A percentile compares a stretch with the other conserved stretches of the same genome.
phyloP scores from a whole-genome alignment of 805 yeast species.

The Candida montana region DNA sequence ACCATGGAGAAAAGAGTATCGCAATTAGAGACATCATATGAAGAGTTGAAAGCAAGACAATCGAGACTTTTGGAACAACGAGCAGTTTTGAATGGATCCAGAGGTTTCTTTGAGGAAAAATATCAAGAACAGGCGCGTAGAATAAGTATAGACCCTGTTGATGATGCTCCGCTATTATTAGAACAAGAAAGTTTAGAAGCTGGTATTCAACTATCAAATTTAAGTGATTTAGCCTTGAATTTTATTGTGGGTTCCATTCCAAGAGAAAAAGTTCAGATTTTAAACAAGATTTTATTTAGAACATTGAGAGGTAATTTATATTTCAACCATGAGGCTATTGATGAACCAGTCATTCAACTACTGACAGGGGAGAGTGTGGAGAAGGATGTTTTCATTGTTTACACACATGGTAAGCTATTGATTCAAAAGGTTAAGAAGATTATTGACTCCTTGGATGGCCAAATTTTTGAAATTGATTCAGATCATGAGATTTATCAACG shows the following conservation, averaged over 20 bases:
- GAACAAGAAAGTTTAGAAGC: slow-evolving; percentile 33
- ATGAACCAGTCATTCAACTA: slow-evolving; percentile 61
- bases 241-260: slow-evolving; percentile 70
- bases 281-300: slow-evolving; percentile 88
- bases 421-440: slow-evolving; percentile 71
- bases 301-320: slow-evolving; percentile 87
- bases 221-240: slow-evolving; percentile 22
- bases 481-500: slow-evolving; percentile 32
- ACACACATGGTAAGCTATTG: slow-evolving; percentile 83
- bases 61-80: slow-evolving; percentile 67
- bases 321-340: slow-evolving; percentile 67
- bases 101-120: slow-evolving; percentile 40
- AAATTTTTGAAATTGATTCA: slow-evolving; percentile 51
- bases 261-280: slow-evolving; percentile 58
- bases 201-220: slow-evolving; percentile 25
- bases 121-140: slow-evolving; percentile 27
- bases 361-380: slow-evolving; percentile 51
- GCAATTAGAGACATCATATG: slow-evolving; percentile 66
- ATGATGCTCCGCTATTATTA: slow-evolving; percentile 33
- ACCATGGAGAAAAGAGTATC: slow-evolving; percentile 67
- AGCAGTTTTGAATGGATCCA: slow-evolving; percentile 48
- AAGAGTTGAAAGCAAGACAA: slow-evolving; percentile 56
- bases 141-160: slow-evolving; percentile 31
- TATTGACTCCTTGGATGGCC: slow-evolving; percentile 87
- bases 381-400: slow-evolving; percentile 81